These are phyloP conservation scores for Diplodia intermedia DNA, from an alignment of 2,329 filamentous ascomycete genomes.

Conservation along the genomic window DNA sequence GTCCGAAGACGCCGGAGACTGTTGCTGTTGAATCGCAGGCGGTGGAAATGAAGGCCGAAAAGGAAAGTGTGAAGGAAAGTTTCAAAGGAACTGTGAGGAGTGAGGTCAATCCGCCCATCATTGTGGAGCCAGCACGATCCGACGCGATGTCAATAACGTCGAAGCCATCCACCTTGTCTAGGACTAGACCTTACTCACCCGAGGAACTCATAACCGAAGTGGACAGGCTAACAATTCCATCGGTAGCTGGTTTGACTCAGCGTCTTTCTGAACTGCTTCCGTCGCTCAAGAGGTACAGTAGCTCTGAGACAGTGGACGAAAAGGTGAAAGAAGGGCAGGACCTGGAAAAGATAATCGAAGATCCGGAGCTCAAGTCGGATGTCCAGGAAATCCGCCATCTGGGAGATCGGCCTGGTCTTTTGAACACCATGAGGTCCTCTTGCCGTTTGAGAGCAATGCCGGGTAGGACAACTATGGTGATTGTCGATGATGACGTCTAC, in stretches of 20 bases:
- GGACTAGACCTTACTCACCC: conserved; percentile 47
- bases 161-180: conserved; percentile 13
- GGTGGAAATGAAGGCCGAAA: neutral
- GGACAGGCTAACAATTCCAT: conserved; percentile 55
- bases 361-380: conserved; percentile 25
- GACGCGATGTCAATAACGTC: conserved; percentile 30
- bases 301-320: conserved; percentile 46
- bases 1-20: conserved; percentile 28
- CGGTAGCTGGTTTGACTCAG: conserved; percentile 53
- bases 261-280: conserved; percentile 56
- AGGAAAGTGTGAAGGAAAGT: neutral
- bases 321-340: conserved; percentile 41
- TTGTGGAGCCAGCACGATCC: conserved; percentile 28
- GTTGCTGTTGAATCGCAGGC: conserved; percentile 5
- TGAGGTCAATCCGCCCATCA: neutral
- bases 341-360: conserved; percentile 29
- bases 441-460: conserved; percentile 45
- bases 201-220: conserved; percentile 54
- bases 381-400: conserved; percentile 26
- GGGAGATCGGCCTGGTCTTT: conserved; percentile 26
- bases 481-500: conserved; percentile 46
- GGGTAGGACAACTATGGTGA: conserved; percentile 43
- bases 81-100: neutral
- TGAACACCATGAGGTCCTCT: conserved; percentile 43
- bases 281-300: conserved; percentile 50